Evolutionary conservation across 192 early-diverging fungal species (phyloP), one percentile per base, ranked within the genome.

Genomic region (Ambispora gerdemannii): DNA sequence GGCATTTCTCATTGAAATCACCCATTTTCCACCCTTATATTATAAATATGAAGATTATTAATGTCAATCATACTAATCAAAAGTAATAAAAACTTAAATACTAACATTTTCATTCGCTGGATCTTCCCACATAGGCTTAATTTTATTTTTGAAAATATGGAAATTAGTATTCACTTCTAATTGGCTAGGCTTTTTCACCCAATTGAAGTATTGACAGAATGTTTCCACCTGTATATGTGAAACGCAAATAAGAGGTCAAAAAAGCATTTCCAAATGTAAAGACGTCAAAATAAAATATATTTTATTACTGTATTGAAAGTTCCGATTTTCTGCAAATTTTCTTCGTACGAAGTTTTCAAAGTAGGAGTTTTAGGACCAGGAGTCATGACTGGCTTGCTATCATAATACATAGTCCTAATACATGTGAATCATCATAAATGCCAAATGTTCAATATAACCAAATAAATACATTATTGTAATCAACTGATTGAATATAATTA

Each of bases 111-210:
- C 74, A 63, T 80, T 80, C 0, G 78, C 78, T 0, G 78, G 78
- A 51, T 80, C 75, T 35, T 80, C 78, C 78, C 78, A 80, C 75
- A 80, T 76, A 17, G 78, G 78, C 64, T 77, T 80, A 66, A 80
- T 80, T 3, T 76, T 76, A 22, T 77, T 72, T 38, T 80, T 80
- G 67, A 80, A 80, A 11, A 80, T 60, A 49, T 80, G 78, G 20
- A 75, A 80, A 53, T 80, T 77, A 8, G 75, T 55, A 47, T 67
- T 75, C 25, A 72, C 63, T n/a, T 80, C 78, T 33, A 80, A 68
- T 50, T 71, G 74, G 32, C 75, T 74, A 0, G 78, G 78, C 51
- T 76, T 80, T 25, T 77, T 74, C 15, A 80, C 76, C 78, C 78
- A 80, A 24, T 80, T 80, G 56, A 80, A 80, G 31, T 80, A 80